Percentiles rank a stretch among this genome's conserved stretches.
Conservation (phyloP, 371 early-diverging fungal species). For the Mortierella sp. region DNA sequence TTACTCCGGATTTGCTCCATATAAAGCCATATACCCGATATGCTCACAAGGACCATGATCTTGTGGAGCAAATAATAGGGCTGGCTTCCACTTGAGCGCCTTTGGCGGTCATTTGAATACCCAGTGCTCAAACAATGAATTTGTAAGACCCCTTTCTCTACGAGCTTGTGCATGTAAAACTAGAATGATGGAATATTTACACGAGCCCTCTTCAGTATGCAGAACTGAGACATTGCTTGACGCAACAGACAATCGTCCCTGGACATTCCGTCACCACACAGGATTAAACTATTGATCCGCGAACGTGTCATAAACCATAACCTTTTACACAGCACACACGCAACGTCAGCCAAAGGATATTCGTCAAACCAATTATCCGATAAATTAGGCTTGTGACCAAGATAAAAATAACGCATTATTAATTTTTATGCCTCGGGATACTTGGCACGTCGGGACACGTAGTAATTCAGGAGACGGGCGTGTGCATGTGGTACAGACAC, state of each 20-base stretch:
- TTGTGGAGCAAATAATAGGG: not conserved
- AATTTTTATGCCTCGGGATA: not conserved
- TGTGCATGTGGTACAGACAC: too few species aligned
- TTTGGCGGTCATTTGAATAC: not conserved
- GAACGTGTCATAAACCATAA: not conserved
- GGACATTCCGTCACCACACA: not conserved
- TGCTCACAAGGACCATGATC: not conserved
- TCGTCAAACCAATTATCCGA: constrained; percentile 7
- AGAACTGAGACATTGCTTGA: constrained; percentile 1
- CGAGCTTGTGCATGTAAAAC: too few species aligned
- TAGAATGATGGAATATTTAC: too few species aligned
- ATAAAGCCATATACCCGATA: constrained; percentile 2
- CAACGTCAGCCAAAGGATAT: not conserved
- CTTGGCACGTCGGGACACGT: not conserved
- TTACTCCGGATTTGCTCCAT: not conserved
- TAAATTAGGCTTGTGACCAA: not conserved
- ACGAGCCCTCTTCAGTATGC: not conserved
- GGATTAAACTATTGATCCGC: constrained; percentile 2
- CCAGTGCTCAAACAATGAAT: not conserved
- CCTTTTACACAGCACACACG: not conserved
- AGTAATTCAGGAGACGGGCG: too few species aligned
- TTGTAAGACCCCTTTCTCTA: too few species aligned
- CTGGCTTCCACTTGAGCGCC: too few species aligned
- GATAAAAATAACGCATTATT: not conserved
- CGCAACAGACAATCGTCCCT: not conserved